These are phyloP conservation scores for Hypericum perforatum DNA, from an alignment of 345 rosid species.

Conservation along the genomic window DNA sequence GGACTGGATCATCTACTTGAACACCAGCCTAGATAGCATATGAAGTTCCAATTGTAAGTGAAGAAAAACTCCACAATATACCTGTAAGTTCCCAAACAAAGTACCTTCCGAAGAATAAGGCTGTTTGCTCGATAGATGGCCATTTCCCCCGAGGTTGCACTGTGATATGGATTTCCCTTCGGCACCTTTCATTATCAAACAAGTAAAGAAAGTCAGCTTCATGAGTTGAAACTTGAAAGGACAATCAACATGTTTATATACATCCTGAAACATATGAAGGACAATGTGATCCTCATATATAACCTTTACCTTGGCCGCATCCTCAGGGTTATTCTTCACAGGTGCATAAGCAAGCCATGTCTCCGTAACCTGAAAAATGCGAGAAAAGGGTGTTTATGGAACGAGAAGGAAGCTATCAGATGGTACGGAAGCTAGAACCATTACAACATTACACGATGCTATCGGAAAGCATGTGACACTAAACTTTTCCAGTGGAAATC, in stretches of 20 bases:
- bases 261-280: too few relatives aligned
- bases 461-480: too few relatives aligned
- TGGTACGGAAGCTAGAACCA: too few relatives aligned
- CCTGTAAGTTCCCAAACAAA: not conserved
- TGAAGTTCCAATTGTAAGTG: constrained; percentile 8
- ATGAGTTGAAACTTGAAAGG: too few relatives aligned
- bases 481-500: too few relatives aligned
- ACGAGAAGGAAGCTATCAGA: not conserved
- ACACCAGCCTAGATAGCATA: constrained; percentile 54
- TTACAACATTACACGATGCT: too few relatives aligned
- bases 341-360: constrained; percentile 92
- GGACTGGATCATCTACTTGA: constrained; percentile 54
- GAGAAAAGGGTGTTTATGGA: constrained; percentile 2
- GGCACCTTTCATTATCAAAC: constrained; percentile 48
- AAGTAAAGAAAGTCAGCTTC: not conserved
- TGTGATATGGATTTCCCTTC: constrained; percentile 86
- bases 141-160: constrained; percentile 96
- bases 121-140: constrained; percentile 70
- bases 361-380: constrained; percentile 52
- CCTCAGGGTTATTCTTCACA: constrained; percentile 86
- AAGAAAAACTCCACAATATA: not conserved
- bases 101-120: constrained; percentile 63
- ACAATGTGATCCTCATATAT: too few relatives aligned
- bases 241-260: too few relatives aligned
- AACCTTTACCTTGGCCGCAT: constrained; percentile 72